These are phyloP conservation scores for Coniella vitis DNA, from an alignment of 2,329 filamentous ascomycete species.

Conservation along the genomic window DNA sequence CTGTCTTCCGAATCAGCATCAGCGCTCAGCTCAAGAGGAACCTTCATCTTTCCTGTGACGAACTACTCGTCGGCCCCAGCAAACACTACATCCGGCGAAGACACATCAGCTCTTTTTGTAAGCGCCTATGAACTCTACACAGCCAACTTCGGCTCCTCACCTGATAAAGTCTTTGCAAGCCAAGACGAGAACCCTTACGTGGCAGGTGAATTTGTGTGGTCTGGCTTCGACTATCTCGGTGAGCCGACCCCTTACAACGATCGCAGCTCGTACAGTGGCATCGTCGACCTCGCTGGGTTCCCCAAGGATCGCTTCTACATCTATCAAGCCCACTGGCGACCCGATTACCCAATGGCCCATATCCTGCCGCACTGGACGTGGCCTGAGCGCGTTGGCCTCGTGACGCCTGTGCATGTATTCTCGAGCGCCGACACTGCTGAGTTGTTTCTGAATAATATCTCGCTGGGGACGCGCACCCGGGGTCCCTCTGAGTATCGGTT, in stretches of 20 bases:
- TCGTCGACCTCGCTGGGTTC: slow-evolving; percentile 51
- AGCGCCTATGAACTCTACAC: slow-evolving; percentile 47
- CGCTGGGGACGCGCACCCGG: slow-evolving; percentile 33
- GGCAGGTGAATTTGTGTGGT: slow-evolving; percentile 48
- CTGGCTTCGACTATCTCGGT: slow-evolving; percentile 43
- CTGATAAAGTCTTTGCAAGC: slow-evolving; percentile 45
- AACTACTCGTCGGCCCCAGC: slow-evolving; percentile 30
- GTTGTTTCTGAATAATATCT: slow-evolving; percentile 45
- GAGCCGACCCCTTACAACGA: slow-evolving; percentile 44
- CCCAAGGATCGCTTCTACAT: slow-evolving; percentile 49
- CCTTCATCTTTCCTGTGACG: slow-evolving; percentile 46
- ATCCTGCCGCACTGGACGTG: slow-evolving; percentile 52
- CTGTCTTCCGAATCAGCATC: slow-evolving; percentile 37
- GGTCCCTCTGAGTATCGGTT: slow-evolving; percentile 37
- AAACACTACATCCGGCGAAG: slow-evolving; percentile 31
- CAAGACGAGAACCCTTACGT: slow-evolving; percentile 44
- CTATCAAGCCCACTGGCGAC: slow-evolving; percentile 47
- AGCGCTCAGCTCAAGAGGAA: slow-evolving; percentile 41
- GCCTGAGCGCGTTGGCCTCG: slow-evolving; percentile 37
- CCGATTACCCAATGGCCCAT: slow-evolving; percentile 41
- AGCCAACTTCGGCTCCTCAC: slow-evolving; percentile 37
- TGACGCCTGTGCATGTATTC: slow-evolving; percentile 49
- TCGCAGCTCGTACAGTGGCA: slow-evolving; percentile 48
- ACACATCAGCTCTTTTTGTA: slow-evolving; percentile 31
- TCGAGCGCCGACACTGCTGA: slow-evolving; percentile 46